A percentile compares a stretch with the other conserved stretches of the same genome.
These are phyloP conservation scores for Puccinia horiana DNA, from an alignment of 1,284 basidiomycete species.

Conservation along the genomic window DNA sequence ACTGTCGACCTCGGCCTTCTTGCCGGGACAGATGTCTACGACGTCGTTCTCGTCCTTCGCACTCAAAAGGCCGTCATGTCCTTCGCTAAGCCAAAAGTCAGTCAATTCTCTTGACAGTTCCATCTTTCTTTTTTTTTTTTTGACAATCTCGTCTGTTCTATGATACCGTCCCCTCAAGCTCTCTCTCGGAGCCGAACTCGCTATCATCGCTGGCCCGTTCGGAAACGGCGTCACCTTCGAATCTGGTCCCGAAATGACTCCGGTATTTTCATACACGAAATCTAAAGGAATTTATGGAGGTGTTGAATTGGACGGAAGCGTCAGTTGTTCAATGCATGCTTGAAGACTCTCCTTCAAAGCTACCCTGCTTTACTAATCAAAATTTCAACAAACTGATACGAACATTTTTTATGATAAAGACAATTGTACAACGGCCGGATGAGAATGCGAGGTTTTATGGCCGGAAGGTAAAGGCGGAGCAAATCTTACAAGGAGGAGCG, in stretches of 20 bases:
- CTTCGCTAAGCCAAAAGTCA: slow-evolving; percentile 46
- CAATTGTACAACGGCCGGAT: slow-evolving; percentile 14
- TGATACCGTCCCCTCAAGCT: slow-evolving; percentile 54
- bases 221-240: slow-evolving; percentile 59
- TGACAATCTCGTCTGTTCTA: slow-evolving; percentile 54
- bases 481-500: slow-evolving; percentile 38
- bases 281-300: slow-evolving; percentile 58
- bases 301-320: slow-evolving; percentile 57
- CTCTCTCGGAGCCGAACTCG: slow-evolving; percentile 57
- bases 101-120: not conserved
- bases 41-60: slow-evolving; percentile 58
- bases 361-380: not conserved
- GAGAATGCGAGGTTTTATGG: slow-evolving; percentile 48
- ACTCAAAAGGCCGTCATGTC: slow-evolving; percentile 54
- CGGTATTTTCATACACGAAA: slow-evolving; percentile 59
- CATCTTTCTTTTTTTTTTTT: not conserved
- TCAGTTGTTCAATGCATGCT: slow-evolving; percentile 41
- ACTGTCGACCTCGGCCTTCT: slow-evolving; percentile 56
- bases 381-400: not conserved
- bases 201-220: slow-evolving; percentile 57
- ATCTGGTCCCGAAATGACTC: slow-evolving; percentile 53
- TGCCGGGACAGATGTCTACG: slow-evolving; percentile 59
- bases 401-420: not conserved
- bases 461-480: slow-evolving; percentile 31
- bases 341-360: not conserved